Conservation (phyloP, 257 asterid genomes). For the Gentiana macrophylla region DNA sequence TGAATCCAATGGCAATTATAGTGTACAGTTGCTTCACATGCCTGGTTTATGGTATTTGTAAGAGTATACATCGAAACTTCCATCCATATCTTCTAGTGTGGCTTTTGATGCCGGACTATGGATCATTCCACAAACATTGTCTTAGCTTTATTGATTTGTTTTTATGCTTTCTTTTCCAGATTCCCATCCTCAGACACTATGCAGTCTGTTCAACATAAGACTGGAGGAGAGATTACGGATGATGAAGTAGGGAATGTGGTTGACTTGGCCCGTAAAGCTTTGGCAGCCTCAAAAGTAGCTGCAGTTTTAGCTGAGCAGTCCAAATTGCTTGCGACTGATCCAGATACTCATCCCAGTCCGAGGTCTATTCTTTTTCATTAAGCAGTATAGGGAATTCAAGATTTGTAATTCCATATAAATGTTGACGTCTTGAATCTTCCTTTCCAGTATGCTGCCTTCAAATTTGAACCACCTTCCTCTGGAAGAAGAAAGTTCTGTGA, state of each 20-base stretch:
- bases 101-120: background rate
- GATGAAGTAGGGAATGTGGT: conserved; percentile 44
- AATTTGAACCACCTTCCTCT: conserved; percentile 21
- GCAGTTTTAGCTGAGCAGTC: conserved; percentile 42
- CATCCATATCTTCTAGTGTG: background rate
- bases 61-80: conserved; percentile 37
- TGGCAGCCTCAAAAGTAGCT: conserved; percentile 64
- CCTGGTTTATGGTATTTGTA: conserved; percentile 74
- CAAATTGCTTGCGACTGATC: conserved; percentile 22
- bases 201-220: conserved; percentile 21
- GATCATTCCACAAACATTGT: background rate
- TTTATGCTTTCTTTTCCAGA: conserved; percentile 30
- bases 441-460: conserved; percentile 22
- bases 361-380: conserved; percentile 26
- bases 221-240: conserved; percentile 17
- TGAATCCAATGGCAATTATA: conserved; percentile 26
- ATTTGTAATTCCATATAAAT: background rate
- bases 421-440: conserved; percentile 9
- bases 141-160: conserved; percentile 2
- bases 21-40: conserved; percentile 32
- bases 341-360: conserved; percentile 22
- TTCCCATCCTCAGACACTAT: conserved; percentile 34
- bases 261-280: conserved; percentile 69
- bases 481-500: conserved; percentile 37
- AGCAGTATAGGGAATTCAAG: background rate